Conservation (phyloP, 2,329 filamentous ascomycete genomes). For the Hortaea sp. region DNA sequence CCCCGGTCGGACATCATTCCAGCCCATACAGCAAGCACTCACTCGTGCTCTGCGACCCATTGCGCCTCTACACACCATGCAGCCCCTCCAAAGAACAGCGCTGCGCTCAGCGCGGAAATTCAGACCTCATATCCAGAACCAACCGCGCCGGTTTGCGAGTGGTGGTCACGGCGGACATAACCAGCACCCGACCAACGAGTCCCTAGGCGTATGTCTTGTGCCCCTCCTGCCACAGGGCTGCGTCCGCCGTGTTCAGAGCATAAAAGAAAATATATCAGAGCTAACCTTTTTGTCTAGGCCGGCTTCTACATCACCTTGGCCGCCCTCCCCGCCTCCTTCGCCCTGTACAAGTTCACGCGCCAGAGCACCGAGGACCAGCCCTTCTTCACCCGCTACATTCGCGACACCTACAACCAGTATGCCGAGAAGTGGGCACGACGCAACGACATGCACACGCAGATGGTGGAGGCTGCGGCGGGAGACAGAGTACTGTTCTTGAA, state of each 20-base stretch:
- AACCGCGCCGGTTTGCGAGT: constrained; percentile 32
- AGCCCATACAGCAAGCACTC: background rate
- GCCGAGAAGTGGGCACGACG: constrained; percentile 44
- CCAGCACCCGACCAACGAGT: constrained; percentile 31
- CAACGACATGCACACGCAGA: constrained; percentile 51
- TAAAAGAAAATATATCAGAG: too few relatives aligned
- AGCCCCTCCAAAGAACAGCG: constrained; percentile 35
- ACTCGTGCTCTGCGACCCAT: constrained; percentile 6
- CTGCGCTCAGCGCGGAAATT: constrained; percentile 30
- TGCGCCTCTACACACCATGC: constrained; percentile 28
- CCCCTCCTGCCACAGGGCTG: background rate
- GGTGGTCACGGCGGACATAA: constrained; percentile 26
- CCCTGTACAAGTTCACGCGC: constrained; percentile 37
- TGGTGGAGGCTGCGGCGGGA: constrained; percentile 52
- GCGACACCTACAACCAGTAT: constrained; percentile 45
- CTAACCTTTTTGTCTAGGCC: constrained; percentile 23
- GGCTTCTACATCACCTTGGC: constrained; percentile 40
- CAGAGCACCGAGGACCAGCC: constrained; percentile 30
- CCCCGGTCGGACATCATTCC: background rate
- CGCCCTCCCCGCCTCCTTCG: constrained; percentile 34
- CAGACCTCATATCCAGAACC: constrained; percentile 26
- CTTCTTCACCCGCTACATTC: constrained; percentile 43
- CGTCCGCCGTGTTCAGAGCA: too few relatives aligned
- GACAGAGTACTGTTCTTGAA: constrained; percentile 52
- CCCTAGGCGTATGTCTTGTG: constrained; percentile 39